Conservation (phyloP, 2,329 filamentous ascomycete genomes). For the Pseudopithomyces maydicus region DNA sequence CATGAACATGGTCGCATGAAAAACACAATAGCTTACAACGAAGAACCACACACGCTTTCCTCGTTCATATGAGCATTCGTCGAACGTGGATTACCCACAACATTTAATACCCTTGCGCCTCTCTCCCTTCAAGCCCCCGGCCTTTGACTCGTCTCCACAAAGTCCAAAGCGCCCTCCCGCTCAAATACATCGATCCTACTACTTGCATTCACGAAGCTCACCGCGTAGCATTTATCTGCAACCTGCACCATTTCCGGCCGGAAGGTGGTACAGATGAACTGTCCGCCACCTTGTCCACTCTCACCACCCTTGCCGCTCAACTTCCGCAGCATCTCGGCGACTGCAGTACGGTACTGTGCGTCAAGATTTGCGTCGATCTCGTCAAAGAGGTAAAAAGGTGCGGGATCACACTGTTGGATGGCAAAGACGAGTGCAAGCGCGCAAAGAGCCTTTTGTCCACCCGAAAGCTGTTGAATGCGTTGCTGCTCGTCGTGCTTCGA, state of each 20-base stretch:
- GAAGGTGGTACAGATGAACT: slow-evolving; percentile 99
- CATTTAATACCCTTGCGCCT: not conserved
- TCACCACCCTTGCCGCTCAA: slow-evolving; percentile 46
- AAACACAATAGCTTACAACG: not conserved
- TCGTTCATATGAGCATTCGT: not conserved
- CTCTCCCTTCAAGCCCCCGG: not conserved
- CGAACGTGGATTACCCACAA: no score
- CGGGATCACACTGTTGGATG: slow-evolving; percentile 96
- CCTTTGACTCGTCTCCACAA: slow-evolving; percentile 83
- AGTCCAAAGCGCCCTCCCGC: slow-evolving; percentile 85
- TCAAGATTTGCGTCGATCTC: slow-evolving; percentile 99
- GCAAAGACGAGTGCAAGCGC: slow-evolving; percentile 98
- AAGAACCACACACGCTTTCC: not conserved
- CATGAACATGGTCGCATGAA: slow-evolving; percentile 2
- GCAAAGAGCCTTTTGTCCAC: slow-evolving; percentile 97
- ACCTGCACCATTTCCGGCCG: slow-evolving; percentile 93
- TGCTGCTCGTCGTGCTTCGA: slow-evolving; percentile 98
- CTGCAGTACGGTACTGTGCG: slow-evolving; percentile 95
- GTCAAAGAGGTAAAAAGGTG: slow-evolving; percentile 98
- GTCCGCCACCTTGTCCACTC: slow-evolving; percentile 59
- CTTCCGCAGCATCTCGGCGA: slow-evolving; percentile 81
- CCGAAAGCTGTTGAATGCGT: slow-evolving; percentile 93
- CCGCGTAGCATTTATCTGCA: slow-evolving; percentile 97
- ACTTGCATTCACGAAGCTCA: slow-evolving; percentile 89
- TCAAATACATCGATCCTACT: slow-evolving; percentile 91